Base-by-base conservation (phyloP, 208 protist species). In the Leptomonas pyrrhocoris region DNA sequence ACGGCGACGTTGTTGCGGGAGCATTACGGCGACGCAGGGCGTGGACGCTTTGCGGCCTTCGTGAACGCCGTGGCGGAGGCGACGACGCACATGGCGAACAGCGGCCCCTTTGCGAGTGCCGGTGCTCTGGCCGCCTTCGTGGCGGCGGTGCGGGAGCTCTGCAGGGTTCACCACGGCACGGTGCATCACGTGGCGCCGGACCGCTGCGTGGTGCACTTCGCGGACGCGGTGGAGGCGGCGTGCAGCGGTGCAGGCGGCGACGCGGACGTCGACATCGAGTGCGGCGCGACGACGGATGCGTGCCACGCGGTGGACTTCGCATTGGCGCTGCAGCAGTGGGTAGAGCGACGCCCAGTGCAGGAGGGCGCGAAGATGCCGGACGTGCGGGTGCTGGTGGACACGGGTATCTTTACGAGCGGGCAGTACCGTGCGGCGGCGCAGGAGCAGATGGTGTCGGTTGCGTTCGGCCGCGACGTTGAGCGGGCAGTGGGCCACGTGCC, bases 321-420 rank as follows among this genome's bases (percentile, higher is more conserved):
- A 13, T 46, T 75, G 34, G 46, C 28, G 18, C 67, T 80, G 74
- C 23, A 43, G 49, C 53, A 43, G 23, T 62, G 57, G 58, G 40
- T 74, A 21, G 55, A 50, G n/a, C 34, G 11, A 18, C 36, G n/a
- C n/a, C 34, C 55, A 4, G 55, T 21, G 0, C 27, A 54, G 19
- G 30, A 46, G n/a, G 40, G 40, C n/a, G n/a, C n/a, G n/a, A n/a
- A n/a, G n/a, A 48, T 71, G 62, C 73, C 73, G 0, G 60, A 76
- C 70, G 48, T 75, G 46, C 51, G 54, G 36, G 54, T 46, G 50
- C 62, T 81, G 46, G 54, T 81, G 54, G 76, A 81, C 76, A 77
- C 70, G 54, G 64, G 58, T 27, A 38, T 65, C 46, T 77, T 81
- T 38, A 45, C 36, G 18, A 58, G 60, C 45, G 60, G 76, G 18